Evolutionary conservation across 2,329 filamentous ascomycete genomes (phyloP), one percentile per base, ranked within the genome.

Genomic region (Epichloe coenophiala): DNA sequence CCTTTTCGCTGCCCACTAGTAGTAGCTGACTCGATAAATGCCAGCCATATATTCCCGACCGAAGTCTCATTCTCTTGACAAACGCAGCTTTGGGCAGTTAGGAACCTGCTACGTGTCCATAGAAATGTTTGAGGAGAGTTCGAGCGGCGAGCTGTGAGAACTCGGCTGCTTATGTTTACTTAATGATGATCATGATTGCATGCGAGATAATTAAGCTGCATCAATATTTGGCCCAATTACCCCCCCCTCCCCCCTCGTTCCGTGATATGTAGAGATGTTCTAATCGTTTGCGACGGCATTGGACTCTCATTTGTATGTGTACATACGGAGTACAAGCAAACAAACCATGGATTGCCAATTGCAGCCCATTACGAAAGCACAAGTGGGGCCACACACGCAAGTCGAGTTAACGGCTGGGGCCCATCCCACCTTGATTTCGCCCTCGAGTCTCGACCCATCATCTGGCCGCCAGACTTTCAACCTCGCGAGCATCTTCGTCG

Each of bases 381-480:
- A 48, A 49, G 46, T 48, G 57, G 61, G 48, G 21, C 50, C n/a
- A n/a, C 53, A 27, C n/a, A 8, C 15, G 35, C 23, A 40, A 33
- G 40, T 36, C 23, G 36, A 52, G 8, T n/a, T 17, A 23, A n/a
- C 27, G 45, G 54, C 38, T 48, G 43, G 45, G 49, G 56, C 56
- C 51, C 58, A 63, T 63, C 61, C 61, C 61, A 63, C 61, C 56
- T 62, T 55, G 54, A 56, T 43, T 63, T 62, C 62, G 51, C 49
- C 51, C 47, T 49, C n/a, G n/a, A n/a, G n/a, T n/a, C n/a, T n/a
- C 55, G 41, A 44, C 50, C 51, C 45, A 38, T 36, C 47, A 13
- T 6, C 23, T 45, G 39, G 19, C 43, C 19, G 33, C 7, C 51
- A 33, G 39, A 43, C 3, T 23, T 19, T 13, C 44, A 35, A 41